Evolutionary conservation across 192 early-diverging fungal species (phyloP).

Genomic region (Allomyces javanicus): DNA sequence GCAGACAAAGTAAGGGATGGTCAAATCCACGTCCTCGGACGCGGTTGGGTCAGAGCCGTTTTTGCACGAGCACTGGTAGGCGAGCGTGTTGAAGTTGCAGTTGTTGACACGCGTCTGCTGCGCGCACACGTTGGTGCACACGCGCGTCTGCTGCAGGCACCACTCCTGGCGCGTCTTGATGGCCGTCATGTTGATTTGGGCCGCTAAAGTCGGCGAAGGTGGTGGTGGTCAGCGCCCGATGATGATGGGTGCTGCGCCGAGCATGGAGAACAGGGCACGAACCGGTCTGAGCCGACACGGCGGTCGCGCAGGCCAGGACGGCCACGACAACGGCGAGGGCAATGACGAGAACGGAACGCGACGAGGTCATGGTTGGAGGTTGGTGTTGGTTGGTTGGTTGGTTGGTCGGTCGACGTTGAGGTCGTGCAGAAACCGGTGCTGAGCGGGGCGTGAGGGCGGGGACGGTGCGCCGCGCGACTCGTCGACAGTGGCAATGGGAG

Average conservation of each 20-base stretch:
- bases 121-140: background rate
- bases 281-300: background rate
- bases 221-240: too few relatives aligned
- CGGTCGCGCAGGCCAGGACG: background rate
- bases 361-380: too few relatives aligned
- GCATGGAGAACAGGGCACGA: too few relatives aligned
- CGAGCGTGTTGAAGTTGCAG: background rate
- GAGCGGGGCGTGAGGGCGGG: too few relatives aligned
- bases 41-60: background rate
- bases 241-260: too few relatives aligned
- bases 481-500: too few relatives aligned
- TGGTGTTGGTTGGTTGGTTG: too few relatives aligned
- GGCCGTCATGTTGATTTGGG: background rate
- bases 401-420: too few relatives aligned
- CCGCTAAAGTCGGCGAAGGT: background rate
- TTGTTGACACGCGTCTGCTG: background rate
- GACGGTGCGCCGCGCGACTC: too few relatives aligned
- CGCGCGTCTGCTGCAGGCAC: background rate
- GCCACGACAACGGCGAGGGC: background rate
- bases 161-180: background rate
- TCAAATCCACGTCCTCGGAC: background rate
- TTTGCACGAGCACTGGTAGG: background rate
- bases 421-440: too few relatives aligned
- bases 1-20: background rate
- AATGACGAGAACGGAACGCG: too few relatives aligned